Percentiles rank a stretch among this genome's conserved stretches.
phyloP scores from a whole-genome alignment of 768 basidiomycete genomes.

The Pleurotus cornucopiae region DNA sequence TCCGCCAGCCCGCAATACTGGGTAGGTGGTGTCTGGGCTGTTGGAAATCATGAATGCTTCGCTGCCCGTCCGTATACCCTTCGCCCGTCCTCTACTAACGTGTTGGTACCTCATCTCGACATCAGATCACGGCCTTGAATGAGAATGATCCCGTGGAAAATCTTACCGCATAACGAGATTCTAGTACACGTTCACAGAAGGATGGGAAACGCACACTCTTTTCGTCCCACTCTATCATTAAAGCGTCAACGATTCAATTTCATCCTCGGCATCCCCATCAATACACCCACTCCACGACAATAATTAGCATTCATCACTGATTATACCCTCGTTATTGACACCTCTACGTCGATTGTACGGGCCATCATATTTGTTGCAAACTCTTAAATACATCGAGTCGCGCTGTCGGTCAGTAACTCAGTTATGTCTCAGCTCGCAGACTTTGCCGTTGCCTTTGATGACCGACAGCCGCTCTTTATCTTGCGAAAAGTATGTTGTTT shows the following conservation, averaged over 20 bases:
- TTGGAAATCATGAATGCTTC: too few relatives aligned
- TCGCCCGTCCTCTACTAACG: background rate
- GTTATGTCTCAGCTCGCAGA: background rate
- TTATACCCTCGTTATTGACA: too few relatives aligned
- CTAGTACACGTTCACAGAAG: background rate
- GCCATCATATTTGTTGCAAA: background rate
- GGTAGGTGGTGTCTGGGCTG: background rate
- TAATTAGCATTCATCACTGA: background rate
- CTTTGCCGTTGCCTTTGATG: background rate
- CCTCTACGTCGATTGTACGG: background rate
- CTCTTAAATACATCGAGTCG: background rate
- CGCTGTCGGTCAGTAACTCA: background rate
- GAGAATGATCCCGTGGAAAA: background rate
- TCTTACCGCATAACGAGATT: background rate
- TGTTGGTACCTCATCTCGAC: background rate
- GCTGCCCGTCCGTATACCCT: background rate
- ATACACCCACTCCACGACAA: background rate
- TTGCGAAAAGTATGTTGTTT: background rate
- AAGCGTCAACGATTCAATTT: background rate
- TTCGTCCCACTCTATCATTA: background rate
- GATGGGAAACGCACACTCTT: background rate
- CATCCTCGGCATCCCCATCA: background rate
- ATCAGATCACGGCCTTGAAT: background rate
- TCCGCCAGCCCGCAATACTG: background rate
- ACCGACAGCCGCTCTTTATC: slow-evolving; percentile 1